phyloP scores from a whole-genome alignment of 257 asterid genomes.

The Catharanthus roseus region DNA sequence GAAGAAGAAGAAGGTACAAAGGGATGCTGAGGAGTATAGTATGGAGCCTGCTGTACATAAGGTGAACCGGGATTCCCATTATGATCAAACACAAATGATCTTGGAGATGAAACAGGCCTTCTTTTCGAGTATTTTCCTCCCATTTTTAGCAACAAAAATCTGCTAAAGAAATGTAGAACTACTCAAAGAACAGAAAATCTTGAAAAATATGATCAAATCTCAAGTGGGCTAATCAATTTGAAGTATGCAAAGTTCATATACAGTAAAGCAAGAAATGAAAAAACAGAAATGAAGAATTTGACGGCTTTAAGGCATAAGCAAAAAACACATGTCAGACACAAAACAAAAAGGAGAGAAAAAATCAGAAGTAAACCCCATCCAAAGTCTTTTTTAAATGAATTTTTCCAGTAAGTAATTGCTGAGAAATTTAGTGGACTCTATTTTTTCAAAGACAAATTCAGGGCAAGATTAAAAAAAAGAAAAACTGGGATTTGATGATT shows the following conservation, averaged over 20 bases:
- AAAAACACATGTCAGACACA: neutral
- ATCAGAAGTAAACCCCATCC: neutral
- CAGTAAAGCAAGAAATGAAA: neutral
- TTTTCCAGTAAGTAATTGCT: neutral
- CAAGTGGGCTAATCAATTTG: no score
- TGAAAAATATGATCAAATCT: neutral
- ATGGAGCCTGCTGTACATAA: conserved; percentile 1
- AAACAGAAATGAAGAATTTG: neutral
- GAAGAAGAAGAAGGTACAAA: conserved; percentile 1
- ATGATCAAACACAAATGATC: neutral
- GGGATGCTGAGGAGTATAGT: conserved; percentile 8
- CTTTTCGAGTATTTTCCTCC: neutral
- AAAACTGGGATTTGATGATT: neutral
- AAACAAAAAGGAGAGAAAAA: neutral
- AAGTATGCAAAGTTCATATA: no score
- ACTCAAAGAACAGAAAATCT: neutral
- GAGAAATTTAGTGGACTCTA: neutral
- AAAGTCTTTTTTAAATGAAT: neutral
- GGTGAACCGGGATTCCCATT: neutral
- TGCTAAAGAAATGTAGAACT: neutral
- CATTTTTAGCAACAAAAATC: neutral
- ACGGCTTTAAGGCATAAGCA: neutral
- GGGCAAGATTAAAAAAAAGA: neutral
- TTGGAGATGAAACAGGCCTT: neutral
- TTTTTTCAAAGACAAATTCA: neutral